These are phyloP conservation scores for Bryum argenteum DNA, from an alignment of 225 moss, liverwort and hornwort species.

Conservation along the genomic window DNA sequence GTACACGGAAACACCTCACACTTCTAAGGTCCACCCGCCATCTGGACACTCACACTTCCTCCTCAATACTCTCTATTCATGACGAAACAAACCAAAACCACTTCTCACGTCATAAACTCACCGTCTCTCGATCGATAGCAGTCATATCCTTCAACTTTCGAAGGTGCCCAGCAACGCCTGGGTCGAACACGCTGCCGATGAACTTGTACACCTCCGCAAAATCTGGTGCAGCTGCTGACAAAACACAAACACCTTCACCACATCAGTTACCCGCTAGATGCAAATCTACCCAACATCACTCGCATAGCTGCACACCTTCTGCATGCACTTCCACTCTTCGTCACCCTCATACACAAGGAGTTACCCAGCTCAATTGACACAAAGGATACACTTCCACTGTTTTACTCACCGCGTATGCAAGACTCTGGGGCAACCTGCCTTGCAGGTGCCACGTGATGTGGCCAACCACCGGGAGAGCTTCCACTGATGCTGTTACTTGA, in stretches of 20 bases:
- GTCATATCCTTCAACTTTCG: conserved; percentile 83
- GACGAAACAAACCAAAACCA: background rate
- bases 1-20: too few species aligned
- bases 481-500: conserved; percentile 86
- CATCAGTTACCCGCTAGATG: conserved; percentile 5
- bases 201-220: conserved; percentile 98
- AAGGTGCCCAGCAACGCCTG: conserved; percentile 64
- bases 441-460: conserved; percentile 67
- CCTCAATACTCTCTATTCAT: too few species aligned
- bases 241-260: background rate
- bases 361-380: background rate
- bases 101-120: conserved; percentile 18
- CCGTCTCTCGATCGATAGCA: conserved; percentile 91
- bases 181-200: conserved; percentile 94
- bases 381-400: too few species aligned
- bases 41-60: background rate
- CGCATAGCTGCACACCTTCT: background rate
- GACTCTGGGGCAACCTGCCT: conserved; percentile 73
- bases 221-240: conserved; percentile 74
- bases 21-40: background rate
- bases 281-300: background rate
- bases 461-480: conserved; percentile 83
- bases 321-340: background rate
- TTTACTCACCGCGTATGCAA: conserved; percentile 51
- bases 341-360: background rate